phyloP scores from a whole-genome alignment of 768 basidiomycete species.

The Crucibulum laeve region DNA sequence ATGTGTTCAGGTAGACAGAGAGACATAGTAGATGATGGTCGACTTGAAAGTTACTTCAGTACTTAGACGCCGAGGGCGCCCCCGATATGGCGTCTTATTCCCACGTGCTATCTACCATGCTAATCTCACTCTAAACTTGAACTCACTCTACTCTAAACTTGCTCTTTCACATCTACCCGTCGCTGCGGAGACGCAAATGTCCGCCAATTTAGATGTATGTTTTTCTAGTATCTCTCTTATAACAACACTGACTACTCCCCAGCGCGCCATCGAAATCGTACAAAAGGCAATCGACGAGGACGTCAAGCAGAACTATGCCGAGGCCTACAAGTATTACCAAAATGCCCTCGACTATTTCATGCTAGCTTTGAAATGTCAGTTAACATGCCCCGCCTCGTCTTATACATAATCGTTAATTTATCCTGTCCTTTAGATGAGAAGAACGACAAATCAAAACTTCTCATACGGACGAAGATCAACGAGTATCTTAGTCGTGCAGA shows the following conservation, averaged over 20 bases:
- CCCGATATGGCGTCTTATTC: no score
- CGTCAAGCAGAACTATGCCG: slow-evolving; percentile 86
- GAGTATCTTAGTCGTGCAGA: slow-evolving; percentile 94
- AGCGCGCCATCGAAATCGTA: slow-evolving; percentile 82
- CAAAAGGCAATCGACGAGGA: slow-evolving; percentile 93
- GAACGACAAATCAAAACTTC: slow-evolving; percentile 85
- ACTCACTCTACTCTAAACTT: no score
- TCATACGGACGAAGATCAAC: slow-evolving; percentile 84
- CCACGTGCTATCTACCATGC: no score
- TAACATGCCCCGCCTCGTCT: slow-evolving; percentile 17
- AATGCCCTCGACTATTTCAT: slow-evolving; percentile 98
- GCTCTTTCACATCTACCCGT: no score
- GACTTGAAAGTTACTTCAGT: no score
- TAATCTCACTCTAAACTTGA: no score
- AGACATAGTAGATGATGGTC: no score
- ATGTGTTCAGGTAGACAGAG: no score
- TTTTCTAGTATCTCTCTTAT: not conserved
- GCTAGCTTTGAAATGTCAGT: slow-evolving; percentile 96
- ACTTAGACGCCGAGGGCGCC: no score
- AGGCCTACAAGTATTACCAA: slow-evolving; percentile 93
- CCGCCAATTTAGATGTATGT: slow-evolving; percentile 46
- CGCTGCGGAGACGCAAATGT: no score
- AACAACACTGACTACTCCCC: slow-evolving; percentile 4
- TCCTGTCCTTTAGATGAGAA: slow-evolving; percentile 62
- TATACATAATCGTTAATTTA: not conserved